Conservation (phyloP, 2,329 filamentous ascomycete genomes). For the Stagonosporopsis chrysanthemi region DNA sequence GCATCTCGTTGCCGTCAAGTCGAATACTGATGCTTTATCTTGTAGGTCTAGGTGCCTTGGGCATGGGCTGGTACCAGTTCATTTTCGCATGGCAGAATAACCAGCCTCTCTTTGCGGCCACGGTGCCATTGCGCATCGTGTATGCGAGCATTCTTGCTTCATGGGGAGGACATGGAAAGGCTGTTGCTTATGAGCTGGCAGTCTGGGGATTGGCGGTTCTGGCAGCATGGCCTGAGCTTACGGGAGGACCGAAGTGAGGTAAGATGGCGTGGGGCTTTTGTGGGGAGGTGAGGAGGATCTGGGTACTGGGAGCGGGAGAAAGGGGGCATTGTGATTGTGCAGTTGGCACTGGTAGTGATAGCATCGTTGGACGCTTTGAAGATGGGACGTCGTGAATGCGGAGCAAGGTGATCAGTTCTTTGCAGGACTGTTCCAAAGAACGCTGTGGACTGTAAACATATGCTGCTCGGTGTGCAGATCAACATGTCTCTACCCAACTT, state of each 20-base stretch:
- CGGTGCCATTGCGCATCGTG: conserved; percentile 4
- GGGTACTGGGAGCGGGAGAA: too few species aligned
- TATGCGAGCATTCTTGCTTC: background rate
- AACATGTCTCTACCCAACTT: too few species aligned
- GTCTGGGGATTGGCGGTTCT: conserved; percentile 9
- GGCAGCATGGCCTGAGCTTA: background rate
- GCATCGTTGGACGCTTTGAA: too few species aligned
- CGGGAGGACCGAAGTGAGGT: background rate
- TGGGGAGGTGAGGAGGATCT: too few species aligned
- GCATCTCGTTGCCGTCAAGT: too few species aligned
- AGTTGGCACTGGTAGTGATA: background rate
- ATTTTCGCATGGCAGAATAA: conserved; percentile 21
- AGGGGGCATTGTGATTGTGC: background rate
- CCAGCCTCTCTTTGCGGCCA: conserved; percentile 14
- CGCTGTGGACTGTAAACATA: too few species aligned
- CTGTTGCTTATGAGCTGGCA: conserved; percentile 3
- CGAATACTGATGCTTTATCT: background rate
- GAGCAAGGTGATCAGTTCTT: too few species aligned
- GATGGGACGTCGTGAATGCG: too few species aligned
- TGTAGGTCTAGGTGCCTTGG: conserved; percentile 20
- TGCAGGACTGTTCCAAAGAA: too few species aligned
- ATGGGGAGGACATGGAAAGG: background rate
- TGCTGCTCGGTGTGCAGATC: too few species aligned
- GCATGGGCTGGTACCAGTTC: conserved; percentile 25
- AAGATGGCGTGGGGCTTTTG: background rate